A percentile compares a stretch with the other conserved stretches of the same genome.
These are phyloP conservation scores for Fusarium coicis DNA, from an alignment of 2,329 filamentous ascomycete species.

Conservation along the genomic window DNA sequence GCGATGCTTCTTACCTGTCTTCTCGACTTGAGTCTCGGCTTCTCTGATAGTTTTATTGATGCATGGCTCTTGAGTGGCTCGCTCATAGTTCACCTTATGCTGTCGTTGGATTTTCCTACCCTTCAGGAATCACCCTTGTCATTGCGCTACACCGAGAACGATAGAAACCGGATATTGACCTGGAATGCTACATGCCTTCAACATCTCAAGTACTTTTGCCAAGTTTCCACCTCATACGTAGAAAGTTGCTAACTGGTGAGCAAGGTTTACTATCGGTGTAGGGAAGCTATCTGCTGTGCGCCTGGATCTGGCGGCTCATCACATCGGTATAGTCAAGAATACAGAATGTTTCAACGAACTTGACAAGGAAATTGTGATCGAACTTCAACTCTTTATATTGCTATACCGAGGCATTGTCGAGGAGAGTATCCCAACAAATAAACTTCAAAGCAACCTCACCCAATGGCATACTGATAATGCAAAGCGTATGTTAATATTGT, in stretches of 20 bases:
- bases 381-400: neutral
- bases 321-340: neutral
- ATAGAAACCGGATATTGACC: neutral
- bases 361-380: neutral
- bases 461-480: neutral
- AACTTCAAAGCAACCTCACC: neutral
- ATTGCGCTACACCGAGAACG: rapidly evolving
- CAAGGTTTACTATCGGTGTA: neutral
- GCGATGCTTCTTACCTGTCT: neutral
- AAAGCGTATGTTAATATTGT: rapidly evolving
- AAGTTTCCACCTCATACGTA: rapidly evolving
- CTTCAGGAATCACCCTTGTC: neutral
- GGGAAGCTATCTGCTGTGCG: neutral
- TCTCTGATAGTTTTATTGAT: neutral
- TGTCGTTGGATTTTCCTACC: rapidly evolving
- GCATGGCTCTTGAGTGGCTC: neutral
- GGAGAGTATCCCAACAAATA: no score
- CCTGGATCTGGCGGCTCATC: neutral
- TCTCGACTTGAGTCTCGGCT: neutral
- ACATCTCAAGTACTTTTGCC: neutral
- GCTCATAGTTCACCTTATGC: neutral
- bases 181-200: neutral
- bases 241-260: rapidly evolving
- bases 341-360: neutral
- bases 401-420: neutral